Evolutionary conservation across 208 protist genomes (phyloP).

Genomic region (Porcisia hertigi): DNA sequence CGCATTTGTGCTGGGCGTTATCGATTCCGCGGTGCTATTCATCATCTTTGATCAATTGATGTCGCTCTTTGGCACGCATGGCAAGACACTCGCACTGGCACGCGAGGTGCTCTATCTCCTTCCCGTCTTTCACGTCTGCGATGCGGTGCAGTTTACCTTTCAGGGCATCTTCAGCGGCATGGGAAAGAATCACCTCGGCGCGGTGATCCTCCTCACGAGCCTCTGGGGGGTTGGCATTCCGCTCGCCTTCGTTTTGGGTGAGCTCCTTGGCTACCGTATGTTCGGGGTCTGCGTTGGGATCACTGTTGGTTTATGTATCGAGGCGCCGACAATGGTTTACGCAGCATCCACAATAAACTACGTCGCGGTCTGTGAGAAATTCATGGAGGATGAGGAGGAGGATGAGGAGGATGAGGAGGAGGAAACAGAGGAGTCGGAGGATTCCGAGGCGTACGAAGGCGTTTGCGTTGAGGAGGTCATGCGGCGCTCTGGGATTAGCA

Average conservation of each 20-base stretch:
- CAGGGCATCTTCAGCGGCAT: slow-evolving; percentile 88
- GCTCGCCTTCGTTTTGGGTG: slow-evolving; percentile 58
- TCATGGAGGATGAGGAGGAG: slow-evolving; percentile 57
- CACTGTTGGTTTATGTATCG: slow-evolving; percentile 79
- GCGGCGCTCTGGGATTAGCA: slow-evolving; percentile 75
- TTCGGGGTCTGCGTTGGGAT: slow-evolving; percentile 78
- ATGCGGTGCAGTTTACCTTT: slow-evolving; percentile 82
- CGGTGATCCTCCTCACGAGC: slow-evolving; percentile 67
- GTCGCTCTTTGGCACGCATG: slow-evolving; percentile 68
- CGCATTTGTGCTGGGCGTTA: slow-evolving; percentile 38
- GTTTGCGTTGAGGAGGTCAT: slow-evolving; percentile 73
- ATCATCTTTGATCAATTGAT: slow-evolving; percentile 68
- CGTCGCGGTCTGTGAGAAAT: slow-evolving; percentile 61
- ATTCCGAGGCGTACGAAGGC: slow-evolving; percentile 56
- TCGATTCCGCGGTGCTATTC: slow-evolving; percentile 60
- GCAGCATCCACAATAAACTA: slow-evolving; percentile 65
- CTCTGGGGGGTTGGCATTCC: slow-evolving; percentile 81
- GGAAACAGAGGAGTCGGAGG: slow-evolving; percentile 48
- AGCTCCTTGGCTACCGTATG: slow-evolving; percentile 58
- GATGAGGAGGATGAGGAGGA: slow-evolving; percentile 21
- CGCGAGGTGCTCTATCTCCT: slow-evolving; percentile 56
- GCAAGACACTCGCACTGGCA: slow-evolving; percentile 54
- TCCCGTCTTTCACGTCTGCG: slow-evolving; percentile 74
- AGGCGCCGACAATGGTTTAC: slow-evolving; percentile 75
- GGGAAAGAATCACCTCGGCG: slow-evolving; percentile 79